Evolutionary conservation across 495 filamentous ascomycete genomes (phyloP).

Genomic region (Talaromyces wortmannii): DNA sequence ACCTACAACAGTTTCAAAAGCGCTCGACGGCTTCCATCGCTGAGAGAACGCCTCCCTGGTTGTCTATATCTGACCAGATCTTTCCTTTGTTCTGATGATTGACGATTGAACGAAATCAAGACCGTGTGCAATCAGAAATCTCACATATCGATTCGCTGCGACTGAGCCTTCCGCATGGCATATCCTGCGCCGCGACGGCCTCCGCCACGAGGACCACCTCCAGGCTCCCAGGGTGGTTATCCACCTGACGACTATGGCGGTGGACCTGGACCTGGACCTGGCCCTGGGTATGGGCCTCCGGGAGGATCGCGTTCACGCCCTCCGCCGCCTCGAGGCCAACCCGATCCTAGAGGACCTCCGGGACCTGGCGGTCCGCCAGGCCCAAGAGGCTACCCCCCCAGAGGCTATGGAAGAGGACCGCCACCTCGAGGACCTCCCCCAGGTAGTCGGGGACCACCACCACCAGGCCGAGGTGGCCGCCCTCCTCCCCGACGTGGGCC

Average conservation of each 20-base stretch:
- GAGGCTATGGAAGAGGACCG: background rate
- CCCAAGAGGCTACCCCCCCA: background rate
- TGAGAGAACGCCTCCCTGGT: background rate
- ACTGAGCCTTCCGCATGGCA: background rate
- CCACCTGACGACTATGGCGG: background rate
- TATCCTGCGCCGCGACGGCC: slow-evolving; percentile 11
- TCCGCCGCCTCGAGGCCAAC: background rate
- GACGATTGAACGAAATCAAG: background rate
- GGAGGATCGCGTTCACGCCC: slow-evolving; percentile 1
- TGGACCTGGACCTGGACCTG: background rate
- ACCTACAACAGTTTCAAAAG: too few species aligned
- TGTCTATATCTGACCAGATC: background rate
- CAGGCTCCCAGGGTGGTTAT: background rate
- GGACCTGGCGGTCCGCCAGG: background rate
- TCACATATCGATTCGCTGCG: too few species aligned
- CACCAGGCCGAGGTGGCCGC: background rate
- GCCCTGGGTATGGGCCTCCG: background rate
- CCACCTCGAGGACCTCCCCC: background rate
- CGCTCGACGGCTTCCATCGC: too few species aligned
- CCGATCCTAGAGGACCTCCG: background rate
- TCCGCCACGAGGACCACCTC: slow-evolving; percentile 11
- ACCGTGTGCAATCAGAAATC: background rate
- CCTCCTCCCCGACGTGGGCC: slow-evolving; percentile 3
- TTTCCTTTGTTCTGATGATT: background rate
- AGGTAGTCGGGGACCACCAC: background rate